Conservation (phyloP, 2,329 filamentous ascomycete genomes). For the Diaporthe sp. region DNA sequence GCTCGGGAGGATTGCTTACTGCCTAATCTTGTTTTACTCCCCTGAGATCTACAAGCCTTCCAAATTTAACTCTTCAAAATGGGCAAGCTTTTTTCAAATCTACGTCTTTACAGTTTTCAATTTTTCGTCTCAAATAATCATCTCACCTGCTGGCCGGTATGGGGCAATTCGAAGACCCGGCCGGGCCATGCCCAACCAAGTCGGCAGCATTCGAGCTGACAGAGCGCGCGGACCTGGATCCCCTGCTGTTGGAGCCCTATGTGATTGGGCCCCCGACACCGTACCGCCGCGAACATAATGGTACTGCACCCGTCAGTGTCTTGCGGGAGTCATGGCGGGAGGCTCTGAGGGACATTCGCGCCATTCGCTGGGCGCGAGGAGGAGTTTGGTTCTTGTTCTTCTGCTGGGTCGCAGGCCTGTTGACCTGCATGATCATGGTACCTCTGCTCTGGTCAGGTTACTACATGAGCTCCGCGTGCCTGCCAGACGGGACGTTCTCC, state of each 20-base stretch:
- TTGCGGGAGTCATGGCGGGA: constrained; percentile 7
- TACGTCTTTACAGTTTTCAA: not conserved
- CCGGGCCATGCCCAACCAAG: not conserved
- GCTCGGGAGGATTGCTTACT: not conserved
- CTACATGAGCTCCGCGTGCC: constrained; percentile 8
- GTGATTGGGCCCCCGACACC: not conserved
- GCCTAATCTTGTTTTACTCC: not conserved
- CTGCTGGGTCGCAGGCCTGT: not conserved
- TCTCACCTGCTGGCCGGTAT: not conserved
- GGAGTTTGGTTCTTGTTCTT: not conserved
- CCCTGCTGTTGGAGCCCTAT: not conserved
- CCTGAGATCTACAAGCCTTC: not conserved
- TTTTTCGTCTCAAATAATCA: not conserved
- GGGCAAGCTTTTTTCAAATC: not conserved
- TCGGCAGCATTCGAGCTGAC: not conserved
- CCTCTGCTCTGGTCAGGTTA: not conserved
- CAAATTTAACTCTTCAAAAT: not conserved
- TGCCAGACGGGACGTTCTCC: not conserved
- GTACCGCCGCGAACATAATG: not conserved
- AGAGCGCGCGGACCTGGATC: constrained; percentile 7
- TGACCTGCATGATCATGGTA: not conserved
- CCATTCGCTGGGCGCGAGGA: not conserved
- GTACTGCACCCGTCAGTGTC: not conserved
- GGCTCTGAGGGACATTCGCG: not conserved
- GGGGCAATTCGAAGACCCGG: not conserved